phyloP scores from a whole-genome alignment of 306 rosid genomes.

The Casuarina equisetifolia region DNA sequence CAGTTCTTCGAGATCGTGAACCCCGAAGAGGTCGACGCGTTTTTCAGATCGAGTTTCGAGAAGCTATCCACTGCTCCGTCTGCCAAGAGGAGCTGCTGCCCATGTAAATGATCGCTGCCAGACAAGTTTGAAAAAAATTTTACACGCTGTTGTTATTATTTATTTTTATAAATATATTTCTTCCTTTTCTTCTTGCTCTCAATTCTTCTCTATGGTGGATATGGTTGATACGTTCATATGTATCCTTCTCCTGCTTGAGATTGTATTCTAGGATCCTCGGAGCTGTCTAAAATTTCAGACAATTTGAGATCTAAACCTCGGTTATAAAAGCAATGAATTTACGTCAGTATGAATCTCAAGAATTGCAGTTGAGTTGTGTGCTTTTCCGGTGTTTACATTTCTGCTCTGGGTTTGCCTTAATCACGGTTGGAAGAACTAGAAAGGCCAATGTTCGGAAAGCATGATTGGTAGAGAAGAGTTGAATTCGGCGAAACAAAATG shows the following conservation, averaged over 20 bases:
- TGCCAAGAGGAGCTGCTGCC: conserved; percentile 38
- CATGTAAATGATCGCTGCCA: conserved; percentile 38
- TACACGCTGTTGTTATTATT: not conserved
- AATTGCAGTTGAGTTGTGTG: not conserved
- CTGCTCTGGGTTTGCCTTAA: not conserved
- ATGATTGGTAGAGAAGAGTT: not conserved
- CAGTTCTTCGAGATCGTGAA: conserved; percentile 47
- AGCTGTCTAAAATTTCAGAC: conserved; percentile 19
- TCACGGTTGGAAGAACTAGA: not conserved
- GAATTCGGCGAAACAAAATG: not conserved
- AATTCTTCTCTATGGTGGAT: not conserved
- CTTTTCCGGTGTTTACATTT: not conserved
- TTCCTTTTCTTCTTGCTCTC: not conserved
- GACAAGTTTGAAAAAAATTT: conserved; percentile 3
- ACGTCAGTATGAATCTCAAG: not conserved
- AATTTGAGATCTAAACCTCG: conserved; percentile 24
- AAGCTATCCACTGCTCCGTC: not conserved
- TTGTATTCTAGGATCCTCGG: not conserved
- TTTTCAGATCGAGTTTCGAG: conserved; percentile 43
- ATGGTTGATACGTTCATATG: conserved; percentile 3
- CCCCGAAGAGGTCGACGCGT: conserved; percentile 45
- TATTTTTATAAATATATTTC: not conserved
- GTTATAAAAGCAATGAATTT: not conserved
- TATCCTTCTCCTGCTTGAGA: not conserved
- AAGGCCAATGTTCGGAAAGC: not conserved